Base-by-base conservation (phyloP, 2,329 filamentous ascomycete genomes). In the Ceratocystis lukuohia region DNA sequence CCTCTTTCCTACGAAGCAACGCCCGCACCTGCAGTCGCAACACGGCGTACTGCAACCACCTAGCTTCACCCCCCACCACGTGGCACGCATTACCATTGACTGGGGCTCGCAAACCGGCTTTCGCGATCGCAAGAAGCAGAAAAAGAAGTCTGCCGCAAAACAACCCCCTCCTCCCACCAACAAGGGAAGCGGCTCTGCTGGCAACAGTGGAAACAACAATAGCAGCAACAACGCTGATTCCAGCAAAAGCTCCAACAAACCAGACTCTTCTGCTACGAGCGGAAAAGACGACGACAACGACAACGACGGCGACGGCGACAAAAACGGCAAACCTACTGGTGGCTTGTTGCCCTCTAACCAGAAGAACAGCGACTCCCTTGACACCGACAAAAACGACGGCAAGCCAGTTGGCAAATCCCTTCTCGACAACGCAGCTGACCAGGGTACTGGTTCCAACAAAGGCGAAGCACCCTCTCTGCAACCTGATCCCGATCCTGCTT, bases 71-170 rank as follows among this genome's bases (percentile, higher is more conserved):
- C 45, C 48, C 53, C 41, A 64, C 62, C 62, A 65, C 64, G 64
- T 61, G 37, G 22, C 56, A 33, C 71, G 74, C 45, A 69, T 74
- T 7, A 59, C 56, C 6, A 66, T 72, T 20, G 71, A 72, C 65
- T 71, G 69, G 67, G 44, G 57, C 37, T 70, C 66, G 4, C 66
- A 66, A 48, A 67, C 70, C 17, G 70, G 69, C 41, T 65, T 70
- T 17, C 63, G 67, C 17, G 53, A 69, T 61, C 68, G 28, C 25
- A 70, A 69, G 44, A 72, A 72, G 61, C 71, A 69, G 67, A 70
- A 70, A 65, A 68, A 69, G 53, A 66, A 64, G 45, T 65, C 59
- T 15, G 61, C 50, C 7, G 59, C 25, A 5, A 66, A 61, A 53
- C 56, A 22, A 37, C 28, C 53, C 4, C 28, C 56, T 37, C 56